Conservation (phyloP, 1,284 basidiomycete genomes). For the Cutaneotrichosporon cyanovorans region DNA sequence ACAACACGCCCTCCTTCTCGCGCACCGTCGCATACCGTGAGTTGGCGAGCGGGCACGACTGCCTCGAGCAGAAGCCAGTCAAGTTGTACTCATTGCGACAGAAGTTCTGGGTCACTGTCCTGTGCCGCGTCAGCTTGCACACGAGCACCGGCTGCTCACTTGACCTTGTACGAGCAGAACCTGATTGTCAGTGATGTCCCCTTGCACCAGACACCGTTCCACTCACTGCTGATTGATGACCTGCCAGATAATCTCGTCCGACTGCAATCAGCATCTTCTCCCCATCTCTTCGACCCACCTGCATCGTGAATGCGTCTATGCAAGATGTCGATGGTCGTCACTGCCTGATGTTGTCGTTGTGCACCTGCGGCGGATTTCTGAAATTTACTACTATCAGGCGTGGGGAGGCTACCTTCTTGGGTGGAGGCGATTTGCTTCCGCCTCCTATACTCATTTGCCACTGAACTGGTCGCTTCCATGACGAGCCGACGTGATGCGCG, state of each 20-base stretch:
- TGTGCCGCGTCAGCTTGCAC: slow-evolving; percentile 40
- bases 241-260: slow-evolving; percentile 93
- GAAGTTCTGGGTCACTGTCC: slow-evolving; percentile 90
- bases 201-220: background rate
- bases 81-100: slow-evolving; percentile 99
- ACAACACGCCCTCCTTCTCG: slow-evolving; percentile 88
- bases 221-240: slow-evolving; percentile 76
- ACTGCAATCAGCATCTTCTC: slow-evolving; percentile 52
- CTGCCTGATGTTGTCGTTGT: background rate
- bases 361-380: slow-evolving; percentile 1
- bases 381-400: slow-evolving; percentile 2
- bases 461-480: background rate
- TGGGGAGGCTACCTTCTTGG: background rate
- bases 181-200: slow-evolving; percentile 18
- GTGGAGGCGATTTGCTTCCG: too few relatives aligned
- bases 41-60: slow-evolving; percentile 95
- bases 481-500: background rate
- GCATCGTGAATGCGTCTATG: slow-evolving; percentile 22
- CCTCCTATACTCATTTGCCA: too few relatives aligned
- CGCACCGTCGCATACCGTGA: slow-evolving; percentile 94
- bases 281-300: slow-evolving; percentile 22
- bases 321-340: background rate
- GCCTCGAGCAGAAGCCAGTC: slow-evolving; percentile 91
- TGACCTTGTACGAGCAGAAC: slow-evolving; percentile 95
- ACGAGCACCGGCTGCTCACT: slow-evolving; percentile 53